Base-by-base conservation (phyloP, 2,329 filamentous ascomycete species). In the Akanthomyces uredinophilus region DNA sequence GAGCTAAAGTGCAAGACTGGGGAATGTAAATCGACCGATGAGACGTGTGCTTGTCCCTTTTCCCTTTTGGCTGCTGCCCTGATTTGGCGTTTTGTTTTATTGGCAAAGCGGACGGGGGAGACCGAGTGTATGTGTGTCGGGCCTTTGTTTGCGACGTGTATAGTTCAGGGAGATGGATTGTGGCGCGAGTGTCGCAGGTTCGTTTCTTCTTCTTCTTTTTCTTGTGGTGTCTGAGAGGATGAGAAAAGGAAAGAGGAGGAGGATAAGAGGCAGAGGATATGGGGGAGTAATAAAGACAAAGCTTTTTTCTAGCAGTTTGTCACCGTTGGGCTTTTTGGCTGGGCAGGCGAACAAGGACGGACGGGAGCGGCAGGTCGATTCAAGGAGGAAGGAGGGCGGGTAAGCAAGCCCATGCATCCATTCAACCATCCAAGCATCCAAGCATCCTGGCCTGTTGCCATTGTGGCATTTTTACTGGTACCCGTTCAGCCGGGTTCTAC, bases 401-500 rank as follows among this genome's bases (percentile, higher is more conserved):
- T 32, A 55, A 32, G n/a, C 7, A 20, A 18, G 27, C 27, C 27
- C 27, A 29, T 29, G 4, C 27, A 29, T 29, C 27, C 32, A 35
- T 35, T 8, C 32, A 8, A 35, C 7, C 32, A 35, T 35, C 32
- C 32, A 8, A 32, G 29, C 29, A 32, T 32, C 29, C 29, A 37
- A 10, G 35, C 35, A 8, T 10, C 3, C 5, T 3, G 20, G 20
- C n/a, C 37, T 56, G 53, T 32, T 46, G 53, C 39, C 27, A 22
- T 44, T 35, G 16, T 39, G 20, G 32, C 32, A 35, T 39, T 29
- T 4, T 16, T 16, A 35, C 32, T 35, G 32, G 32, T 39, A 16
- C 27, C 54, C 43, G 29, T 35, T 24, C 18, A 43, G 54, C 54
- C 41, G 54, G 54, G 27, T 57, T 57, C 54, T 57, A 57, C 54